phyloP scores from a whole-genome alignment of 2,329 filamentous ascomycete species.

The Xylariaceae sp. region DNA sequence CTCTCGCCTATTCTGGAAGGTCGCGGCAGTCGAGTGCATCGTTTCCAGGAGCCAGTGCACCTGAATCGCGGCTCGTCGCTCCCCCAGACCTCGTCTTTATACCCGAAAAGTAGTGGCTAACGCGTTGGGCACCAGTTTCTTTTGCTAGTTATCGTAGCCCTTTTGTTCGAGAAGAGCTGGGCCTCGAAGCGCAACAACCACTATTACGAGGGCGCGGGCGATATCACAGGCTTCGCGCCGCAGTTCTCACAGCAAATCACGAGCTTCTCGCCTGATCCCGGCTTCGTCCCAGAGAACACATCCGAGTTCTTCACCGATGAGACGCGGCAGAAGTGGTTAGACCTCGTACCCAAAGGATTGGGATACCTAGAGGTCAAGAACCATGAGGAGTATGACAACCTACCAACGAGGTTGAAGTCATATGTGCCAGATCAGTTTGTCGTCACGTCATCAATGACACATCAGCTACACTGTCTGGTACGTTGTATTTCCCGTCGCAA shows the following conservation, averaged over 20 bases:
- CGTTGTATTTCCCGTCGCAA: background rate
- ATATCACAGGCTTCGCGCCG: constrained; percentile 37
- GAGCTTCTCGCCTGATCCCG: constrained; percentile 32
- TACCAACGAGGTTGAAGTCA: constrained; percentile 29
- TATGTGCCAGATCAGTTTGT: constrained; percentile 28
- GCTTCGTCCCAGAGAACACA: constrained; percentile 34
- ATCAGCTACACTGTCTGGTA: constrained; percentile 41
- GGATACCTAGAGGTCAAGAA: constrained; percentile 35
- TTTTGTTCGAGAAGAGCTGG: constrained; percentile 29
- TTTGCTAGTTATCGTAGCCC: constrained; percentile 30
- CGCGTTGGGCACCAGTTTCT: too few relatives aligned
- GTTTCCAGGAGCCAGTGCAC: too few relatives aligned
- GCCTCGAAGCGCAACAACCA: constrained; percentile 12
- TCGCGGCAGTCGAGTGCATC: too few relatives aligned
- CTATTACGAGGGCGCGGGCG: constrained; percentile 30
- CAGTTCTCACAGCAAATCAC: constrained; percentile 35
- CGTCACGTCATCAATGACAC: constrained; percentile 39
- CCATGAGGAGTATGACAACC: constrained; percentile 30
- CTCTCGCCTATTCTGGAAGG: too few relatives aligned
- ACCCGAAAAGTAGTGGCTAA: too few relatives aligned
- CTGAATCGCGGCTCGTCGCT: too few relatives aligned
- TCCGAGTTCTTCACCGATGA: constrained; percentile 34
- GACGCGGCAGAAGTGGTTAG: constrained; percentile 29
- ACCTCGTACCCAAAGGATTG: constrained; percentile 27
- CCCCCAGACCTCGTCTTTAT: too few relatives aligned